Evolutionary conservation across 2,329 filamentous ascomycete species (phyloP), one percentile per base, ranked within the genome.

Genomic region (Exophiala bonariae): DNA sequence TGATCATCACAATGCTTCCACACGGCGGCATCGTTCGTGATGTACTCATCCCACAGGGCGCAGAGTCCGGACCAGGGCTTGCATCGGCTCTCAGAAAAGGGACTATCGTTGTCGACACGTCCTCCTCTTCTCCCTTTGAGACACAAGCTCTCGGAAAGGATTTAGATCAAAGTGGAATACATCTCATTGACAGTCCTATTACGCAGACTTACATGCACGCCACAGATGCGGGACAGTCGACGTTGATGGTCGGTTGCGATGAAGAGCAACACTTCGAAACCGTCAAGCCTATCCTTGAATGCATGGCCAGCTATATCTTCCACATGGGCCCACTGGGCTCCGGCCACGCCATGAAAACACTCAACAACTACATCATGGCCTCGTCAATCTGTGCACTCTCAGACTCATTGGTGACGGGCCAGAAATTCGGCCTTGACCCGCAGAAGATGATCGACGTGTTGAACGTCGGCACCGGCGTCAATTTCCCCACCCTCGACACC

Each of bases 371-470:
- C 34, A 50, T 50, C n/a, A 50, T 50, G 42, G 50, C 50, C n/a
- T n/a, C n/a, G n/a, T n/a, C n/a, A n/a, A n/a, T n/a, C n/a, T n/a
- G 19, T 39, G 32, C 13, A 40, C 32, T n/a, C 41, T 52, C 19
- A 31, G 28, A 14, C 41, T 44, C 5, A 19, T 52, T 13, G 33
- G 28, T 20, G 46, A 52, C 22, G 50, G 50, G 11, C 32, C 36
- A 18, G 40, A 52, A 33, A 44, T n/a, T 39, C 26, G 49, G 49
- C 7, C 23, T 26, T 11, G 23, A 26, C 23, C 49, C 49, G 16
- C 39, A 36, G 23, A 45, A 40, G 23, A 69, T 70, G 66, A 61
- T 69, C 34, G 65, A 70, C 39, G 66, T 65, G 1, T 55, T 70
- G 43, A 70, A 70, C 42, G 66, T 69, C 3, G 67, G 67, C 4